Percentiles rank a stretch among this genome's conserved stretches.
Evolutionary conservation across 2,329 filamentous ascomycete species (phyloP).

Genomic region (Fusarium proliferatum): DNA sequence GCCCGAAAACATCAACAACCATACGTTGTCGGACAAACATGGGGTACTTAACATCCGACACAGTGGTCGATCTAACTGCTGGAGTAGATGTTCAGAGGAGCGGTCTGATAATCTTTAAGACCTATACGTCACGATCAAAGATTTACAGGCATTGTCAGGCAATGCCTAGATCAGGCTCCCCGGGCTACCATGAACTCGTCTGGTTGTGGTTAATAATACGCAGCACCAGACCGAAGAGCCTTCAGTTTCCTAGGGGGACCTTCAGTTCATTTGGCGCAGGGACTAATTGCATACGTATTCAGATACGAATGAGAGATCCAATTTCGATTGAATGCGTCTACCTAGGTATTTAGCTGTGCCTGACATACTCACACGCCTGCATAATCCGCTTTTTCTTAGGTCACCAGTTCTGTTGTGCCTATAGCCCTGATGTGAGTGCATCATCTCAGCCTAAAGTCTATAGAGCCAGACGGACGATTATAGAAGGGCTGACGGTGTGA

Average conservation of each 20-base stretch:
- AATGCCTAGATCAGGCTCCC: slow-evolving; percentile 7
- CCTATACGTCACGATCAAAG: slow-evolving; percentile 5
- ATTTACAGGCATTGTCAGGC: slow-evolving; percentile 7
- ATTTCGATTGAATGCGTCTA: slow-evolving; percentile 9
- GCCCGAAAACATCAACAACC: slow-evolving; percentile 31
- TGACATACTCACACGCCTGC: slow-evolving; percentile 4
- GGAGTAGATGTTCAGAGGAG: neutral
- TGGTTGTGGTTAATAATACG: slow-evolving; percentile 21
- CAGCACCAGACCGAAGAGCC: slow-evolving; percentile 21
- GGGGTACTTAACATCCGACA: slow-evolving; percentile 21
- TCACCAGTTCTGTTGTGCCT: slow-evolving; percentile 32
- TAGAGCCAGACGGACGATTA: slow-evolving; percentile 23
- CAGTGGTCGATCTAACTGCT: neutral
- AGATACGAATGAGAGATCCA: slow-evolving; percentile 14
- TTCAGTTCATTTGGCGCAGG: slow-evolving; percentile 21
- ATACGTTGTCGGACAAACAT: slow-evolving; percentile 22
- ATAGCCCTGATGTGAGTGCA: slow-evolving; percentile 11
- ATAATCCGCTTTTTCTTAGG: slow-evolving; percentile 21
- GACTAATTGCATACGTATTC: slow-evolving; percentile 23
- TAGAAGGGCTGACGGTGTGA: slow-evolving; percentile 30
- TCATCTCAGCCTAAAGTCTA: slow-evolving; percentile 27
- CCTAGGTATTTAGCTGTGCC: slow-evolving; percentile 4
- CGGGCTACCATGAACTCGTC: slow-evolving; percentile 4
- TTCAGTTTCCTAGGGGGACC: slow-evolving; percentile 24
- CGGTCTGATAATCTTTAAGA: slow-evolving; percentile 4